These are phyloP conservation scores for Marasmius fiardii DNA, from an alignment of 1,284 basidiomycete genomes.

Conservation along the genomic window DNA sequence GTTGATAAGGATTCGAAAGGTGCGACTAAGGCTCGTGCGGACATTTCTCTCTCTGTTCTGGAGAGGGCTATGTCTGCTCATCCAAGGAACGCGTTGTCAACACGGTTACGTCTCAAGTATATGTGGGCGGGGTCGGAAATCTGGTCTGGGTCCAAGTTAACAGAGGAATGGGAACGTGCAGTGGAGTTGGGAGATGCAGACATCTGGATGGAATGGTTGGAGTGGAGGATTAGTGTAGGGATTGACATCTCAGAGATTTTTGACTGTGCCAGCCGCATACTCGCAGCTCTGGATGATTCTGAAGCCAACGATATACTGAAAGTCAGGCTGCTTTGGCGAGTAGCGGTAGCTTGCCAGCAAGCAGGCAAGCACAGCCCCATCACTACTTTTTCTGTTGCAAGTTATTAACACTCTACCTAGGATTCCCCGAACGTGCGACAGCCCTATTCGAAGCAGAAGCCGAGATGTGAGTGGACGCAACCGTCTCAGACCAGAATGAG, in stretches of 20 bases:
- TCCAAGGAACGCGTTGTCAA: slow-evolving; percentile 46
- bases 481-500: slow-evolving; percentile 4
- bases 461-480: slow-evolving; percentile 53
- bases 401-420: slow-evolving; percentile 26
- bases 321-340: slow-evolving; percentile 69
- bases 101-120: slow-evolving; percentile 55
- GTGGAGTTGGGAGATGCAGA: slow-evolving; percentile 46
- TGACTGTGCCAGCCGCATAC: slow-evolving; percentile 41
- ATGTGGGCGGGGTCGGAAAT: slow-evolving; percentile 68
- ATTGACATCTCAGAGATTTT: slow-evolving; percentile 47
- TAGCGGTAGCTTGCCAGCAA: slow-evolving; percentile 64
- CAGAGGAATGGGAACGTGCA: slow-evolving; percentile 71
- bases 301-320: slow-evolving; percentile 50
- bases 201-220: slow-evolving; percentile 74
- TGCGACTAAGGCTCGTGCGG: slow-evolving; percentile 58
- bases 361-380: slow-evolving; percentile 55
- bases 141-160: slow-evolving; percentile 56
- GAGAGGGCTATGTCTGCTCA: slow-evolving; percentile 59
- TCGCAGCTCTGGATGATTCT: slow-evolving; percentile 33
- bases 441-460: slow-evolving; percentile 77
- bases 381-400: slow-evolving; percentile 7
- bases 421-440: slow-evolving; percentile 61
- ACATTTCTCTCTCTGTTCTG: slow-evolving; percentile 68
- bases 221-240: slow-evolving; percentile 59
- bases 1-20: slow-evolving; percentile 63